Conservation (phyloP, 352 stramenopile species). For the Phytophthora vignae region DNA sequence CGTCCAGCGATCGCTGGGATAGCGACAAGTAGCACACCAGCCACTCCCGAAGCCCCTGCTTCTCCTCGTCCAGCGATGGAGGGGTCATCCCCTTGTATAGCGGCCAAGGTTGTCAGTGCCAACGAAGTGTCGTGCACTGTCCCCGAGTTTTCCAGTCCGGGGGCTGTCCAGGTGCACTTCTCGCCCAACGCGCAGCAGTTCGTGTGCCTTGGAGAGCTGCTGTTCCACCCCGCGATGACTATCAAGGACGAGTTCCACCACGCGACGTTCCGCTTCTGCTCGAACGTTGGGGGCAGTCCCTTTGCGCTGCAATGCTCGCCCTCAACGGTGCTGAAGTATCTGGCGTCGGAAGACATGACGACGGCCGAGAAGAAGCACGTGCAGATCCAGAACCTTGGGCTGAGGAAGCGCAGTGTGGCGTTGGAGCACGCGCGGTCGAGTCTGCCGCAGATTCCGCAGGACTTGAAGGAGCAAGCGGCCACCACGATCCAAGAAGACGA, state of each 20-base stretch:
- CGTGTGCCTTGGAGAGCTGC: conserved; percentile 60
- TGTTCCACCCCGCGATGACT: conserved; percentile 59
- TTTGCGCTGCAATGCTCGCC: conserved; percentile 65
- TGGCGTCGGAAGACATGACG: conserved; percentile 48
- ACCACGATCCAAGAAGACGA: conserved; percentile 32
- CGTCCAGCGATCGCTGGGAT: conserved; percentile 13
- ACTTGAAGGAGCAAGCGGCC: conserved; percentile 1
- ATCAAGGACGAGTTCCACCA: conserved; percentile 56
- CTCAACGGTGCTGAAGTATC: conserved; percentile 59
- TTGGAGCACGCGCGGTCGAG: conserved; percentile 9
- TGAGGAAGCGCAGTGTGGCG: conserved; percentile 27
- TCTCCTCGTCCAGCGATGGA: conserved; percentile 2
- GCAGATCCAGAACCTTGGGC: conserved; percentile 35
- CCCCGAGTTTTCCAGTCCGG: conserved; percentile 57
- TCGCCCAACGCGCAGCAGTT: conserved; percentile 84
- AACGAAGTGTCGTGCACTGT: conserved; percentile 64
- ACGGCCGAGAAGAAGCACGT: conserved; percentile 48
- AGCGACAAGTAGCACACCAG: neutral
- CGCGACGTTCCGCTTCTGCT: conserved; percentile 59
- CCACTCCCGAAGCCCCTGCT: conserved; percentile 1
- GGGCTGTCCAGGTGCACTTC: conserved; percentile 58
- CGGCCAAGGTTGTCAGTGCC: conserved; percentile 51
- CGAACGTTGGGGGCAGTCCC: conserved; percentile 62
- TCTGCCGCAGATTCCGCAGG: neutral
- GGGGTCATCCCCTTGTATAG: conserved; percentile 50